phyloP scores from a whole-genome alignment of 306 rosid species.

The Quercus bicolor region DNA sequence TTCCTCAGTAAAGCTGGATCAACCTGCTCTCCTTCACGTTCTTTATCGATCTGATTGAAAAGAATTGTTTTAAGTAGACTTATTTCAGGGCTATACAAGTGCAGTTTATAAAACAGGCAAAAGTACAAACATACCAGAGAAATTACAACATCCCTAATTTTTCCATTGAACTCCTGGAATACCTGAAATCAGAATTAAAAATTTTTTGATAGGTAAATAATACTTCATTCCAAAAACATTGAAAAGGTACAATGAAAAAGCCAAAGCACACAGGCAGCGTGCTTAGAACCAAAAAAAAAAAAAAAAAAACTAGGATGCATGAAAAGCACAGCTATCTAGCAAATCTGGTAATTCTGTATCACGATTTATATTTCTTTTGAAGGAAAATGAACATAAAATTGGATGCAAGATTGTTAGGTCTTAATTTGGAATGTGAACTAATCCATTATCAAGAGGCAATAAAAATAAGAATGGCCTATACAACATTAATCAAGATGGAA shows the following conservation, averaged over 20 bases:
- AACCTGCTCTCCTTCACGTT: constrained; percentile 60
- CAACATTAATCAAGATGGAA: background rate
- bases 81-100: background rate
- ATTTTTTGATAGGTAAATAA: background rate
- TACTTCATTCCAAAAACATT: no score
- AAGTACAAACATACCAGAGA: constrained; percentile 43
- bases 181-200: constrained; percentile 42
- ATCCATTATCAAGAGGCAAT: background rate
- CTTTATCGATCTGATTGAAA: constrained; percentile 45
- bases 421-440: background rate
- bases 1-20: constrained; percentile 53
- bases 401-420: background rate
- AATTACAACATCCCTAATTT: constrained; percentile 58
- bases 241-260: no score
- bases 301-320: no score
- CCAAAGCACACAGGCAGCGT: no score
- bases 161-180: constrained; percentile 52
- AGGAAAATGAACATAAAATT: background rate
- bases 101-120: background rate
- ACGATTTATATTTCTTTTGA: background rate
- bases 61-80: background rate
- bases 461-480: background rate
- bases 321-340: no score
- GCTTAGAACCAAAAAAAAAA: no score
- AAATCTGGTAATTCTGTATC: background rate